phyloP scores from a whole-genome alignment of 2,329 filamentous ascomycete species.

The Sclerotinia sclerotiorum region DNA sequence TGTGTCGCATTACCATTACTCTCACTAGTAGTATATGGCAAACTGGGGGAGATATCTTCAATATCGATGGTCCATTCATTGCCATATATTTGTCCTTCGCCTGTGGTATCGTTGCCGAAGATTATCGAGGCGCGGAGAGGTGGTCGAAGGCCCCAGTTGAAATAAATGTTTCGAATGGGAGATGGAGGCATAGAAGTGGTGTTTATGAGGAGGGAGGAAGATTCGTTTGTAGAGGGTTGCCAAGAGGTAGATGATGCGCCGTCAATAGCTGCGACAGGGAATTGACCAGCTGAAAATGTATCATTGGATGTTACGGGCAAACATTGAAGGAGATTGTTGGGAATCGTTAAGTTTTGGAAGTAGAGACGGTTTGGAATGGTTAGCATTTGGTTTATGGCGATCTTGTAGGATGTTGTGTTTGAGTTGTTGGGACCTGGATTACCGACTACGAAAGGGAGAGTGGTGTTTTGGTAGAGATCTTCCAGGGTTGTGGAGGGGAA shows the following conservation, averaged over 20 bases:
- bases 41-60: constrained; percentile 30
- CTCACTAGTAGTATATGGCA: constrained; percentile 32
- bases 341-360: constrained; percentile 52
- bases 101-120: constrained; percentile 47
- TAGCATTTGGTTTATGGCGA: constrained; percentile 52
- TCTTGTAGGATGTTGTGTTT: constrained; percentile 47
- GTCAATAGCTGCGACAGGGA: constrained; percentile 66
- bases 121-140: constrained; percentile 54
- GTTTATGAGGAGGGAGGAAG: constrained; percentile 57
- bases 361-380: constrained; percentile 59
- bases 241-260: constrained; percentile 66
- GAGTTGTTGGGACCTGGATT: constrained; percentile 42
- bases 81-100: constrained; percentile 25
- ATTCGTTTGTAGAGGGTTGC: constrained; percentile 57
- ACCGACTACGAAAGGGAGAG: constrained; percentile 61
- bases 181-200: constrained; percentile 43
- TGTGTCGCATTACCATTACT: constrained; percentile 32
- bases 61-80: constrained; percentile 30
- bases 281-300: constrained; percentile 61
- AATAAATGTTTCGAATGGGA: constrained; percentile 51
- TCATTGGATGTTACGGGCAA: constrained; percentile 50
- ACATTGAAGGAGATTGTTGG: constrained; percentile 66
- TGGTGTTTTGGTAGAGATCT: constrained; percentile 55
- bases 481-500: constrained; percentile 49
- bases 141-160: constrained; percentile 60